Evolutionary conservation across 2,329 filamentous ascomycete species (phyloP), one percentile per base, ranked within the genome.

Genomic region (Verticillium tricorpus): DNA sequence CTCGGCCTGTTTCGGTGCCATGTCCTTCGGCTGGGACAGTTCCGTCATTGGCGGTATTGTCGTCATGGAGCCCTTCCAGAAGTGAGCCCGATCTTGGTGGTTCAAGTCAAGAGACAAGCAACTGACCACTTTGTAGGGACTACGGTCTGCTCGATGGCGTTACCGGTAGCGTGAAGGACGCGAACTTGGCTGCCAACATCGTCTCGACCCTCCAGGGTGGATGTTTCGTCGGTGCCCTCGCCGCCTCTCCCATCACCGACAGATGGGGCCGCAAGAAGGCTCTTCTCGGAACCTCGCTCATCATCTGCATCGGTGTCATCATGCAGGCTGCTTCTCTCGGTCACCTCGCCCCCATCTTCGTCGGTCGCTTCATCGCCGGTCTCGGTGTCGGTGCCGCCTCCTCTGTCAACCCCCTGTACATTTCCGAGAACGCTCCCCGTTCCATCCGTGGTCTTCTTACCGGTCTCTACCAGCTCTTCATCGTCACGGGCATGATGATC

Each of bases 11-110:
- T 80, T 80, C 62, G 78, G 77, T 57, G 79, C 78, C 65, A 79
- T 80, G 74, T 80, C 88, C 57, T 90, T 90, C 65, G 88, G 88
- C 11, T 79, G 77, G 77, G 77, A 79, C 70, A 88, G 85, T 39
- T 86, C 87, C 65, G 88, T 88, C 61, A 89, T 89, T 63, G 86
- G 87, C 28, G 87, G 87, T 67, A 85, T 90, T 50, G 79, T 90
- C 34, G 85, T 82, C 9, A 77, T 90, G 67, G 70, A 77, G 3
- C 78, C 81, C 7, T 90, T 89, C 70, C 77, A 81, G 67, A 63
- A 71, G 82, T 87, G 75, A 45, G 64, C 45, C 15, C 6, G 11
- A 5, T 77, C 63, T 69, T 72, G 28, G 76, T 76, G 12, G 69
- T 75, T n/a, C 70, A 77, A n/a, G 65, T 70, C n/a, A 81, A 82